Conservation (phyloP, 2,329 filamentous ascomycete genomes). For the Colletotrichum navitas region DNA sequence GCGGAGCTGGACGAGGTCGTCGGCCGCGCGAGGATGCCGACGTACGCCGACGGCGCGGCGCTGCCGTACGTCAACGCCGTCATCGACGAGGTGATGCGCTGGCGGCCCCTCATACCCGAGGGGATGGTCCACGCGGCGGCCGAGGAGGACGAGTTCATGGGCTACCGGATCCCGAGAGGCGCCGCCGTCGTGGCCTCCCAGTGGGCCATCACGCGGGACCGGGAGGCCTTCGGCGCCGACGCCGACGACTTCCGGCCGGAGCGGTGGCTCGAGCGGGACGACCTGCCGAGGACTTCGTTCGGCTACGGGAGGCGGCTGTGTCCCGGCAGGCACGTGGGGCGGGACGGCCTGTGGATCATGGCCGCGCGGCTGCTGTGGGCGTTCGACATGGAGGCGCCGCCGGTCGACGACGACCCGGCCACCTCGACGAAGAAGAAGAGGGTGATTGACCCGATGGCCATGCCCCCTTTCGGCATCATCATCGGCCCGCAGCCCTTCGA, state of each 20-base stretch:
- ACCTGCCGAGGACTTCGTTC: slow-evolving; percentile 49
- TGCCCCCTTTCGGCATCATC: not conserved
- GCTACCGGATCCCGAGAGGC: slow-evolving; percentile 49
- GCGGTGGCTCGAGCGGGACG: slow-evolving; percentile 56
- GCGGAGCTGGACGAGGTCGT: slow-evolving; percentile 55
- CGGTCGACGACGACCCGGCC: not conserved
- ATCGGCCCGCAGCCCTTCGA: slow-evolving; percentile 11
- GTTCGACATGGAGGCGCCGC: slow-evolving; percentile 53
- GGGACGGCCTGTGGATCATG: slow-evolving; percentile 58
- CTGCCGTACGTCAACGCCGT: slow-evolving; percentile 50
- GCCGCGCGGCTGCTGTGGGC: slow-evolving; percentile 63
- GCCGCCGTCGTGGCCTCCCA: slow-evolving; percentile 56
- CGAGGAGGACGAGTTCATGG: slow-evolving; percentile 47
- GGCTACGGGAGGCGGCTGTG: slow-evolving; percentile 58
- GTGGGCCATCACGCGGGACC: slow-evolving; percentile 56
- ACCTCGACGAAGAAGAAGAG: not conserved
- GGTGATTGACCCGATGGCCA: slow-evolving; percentile 6
- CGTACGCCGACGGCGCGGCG: slow-evolving; percentile 44
- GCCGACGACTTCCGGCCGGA: slow-evolving; percentile 60
- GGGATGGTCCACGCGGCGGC: slow-evolving; percentile 54
- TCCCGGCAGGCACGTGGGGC: slow-evolving; percentile 59
- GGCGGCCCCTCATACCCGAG: slow-evolving; percentile 50
- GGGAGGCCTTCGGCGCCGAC: slow-evolving; percentile 58
- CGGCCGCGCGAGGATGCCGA: slow-evolving; percentile 48
- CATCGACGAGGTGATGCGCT: slow-evolving; percentile 50